These are phyloP conservation scores for Fraxinus cuspidata DNA, from an alignment of 257 asterid species.

Conservation along the genomic window DNA sequence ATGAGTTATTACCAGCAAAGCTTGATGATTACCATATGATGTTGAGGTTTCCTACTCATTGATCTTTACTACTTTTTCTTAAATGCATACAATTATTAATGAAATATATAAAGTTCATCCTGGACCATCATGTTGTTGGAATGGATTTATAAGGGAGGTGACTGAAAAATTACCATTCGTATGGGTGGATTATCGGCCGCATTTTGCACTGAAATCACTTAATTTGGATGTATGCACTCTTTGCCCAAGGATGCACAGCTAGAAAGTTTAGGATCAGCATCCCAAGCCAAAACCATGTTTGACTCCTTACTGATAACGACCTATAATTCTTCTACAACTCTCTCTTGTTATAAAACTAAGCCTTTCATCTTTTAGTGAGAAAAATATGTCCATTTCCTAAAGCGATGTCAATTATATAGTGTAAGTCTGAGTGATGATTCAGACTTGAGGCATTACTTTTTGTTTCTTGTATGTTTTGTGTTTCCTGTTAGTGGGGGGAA, in stretches of 20 bases:
- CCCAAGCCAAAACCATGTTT: neutral
- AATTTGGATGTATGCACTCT: neutral
- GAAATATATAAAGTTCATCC: slow-evolving; percentile 5
- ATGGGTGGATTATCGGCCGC: neutral
- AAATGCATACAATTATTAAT: neutral
- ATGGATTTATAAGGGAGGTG: neutral
- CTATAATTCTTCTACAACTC: neutral
- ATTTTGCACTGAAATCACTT: neutral
- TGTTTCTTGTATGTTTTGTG: neutral
- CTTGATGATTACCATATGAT: slow-evolving; percentile 81
- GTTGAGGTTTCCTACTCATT: slow-evolving; percentile 58
- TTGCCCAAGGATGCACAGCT: neutral
- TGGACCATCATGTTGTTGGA: neutral
- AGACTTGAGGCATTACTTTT: neutral
- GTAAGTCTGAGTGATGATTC: neutral
- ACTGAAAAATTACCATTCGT: neutral
- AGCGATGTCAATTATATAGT: neutral
- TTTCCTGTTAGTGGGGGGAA: neutral
- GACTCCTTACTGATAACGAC: neutral
- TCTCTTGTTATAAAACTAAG: neutral
- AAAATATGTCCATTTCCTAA: neutral
- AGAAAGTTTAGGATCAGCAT: neutral
- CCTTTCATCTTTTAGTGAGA: neutral
- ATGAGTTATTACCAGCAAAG: slow-evolving; percentile 68
- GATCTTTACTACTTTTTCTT: slow-evolving; percentile 12